These are phyloP conservation scores for Skeletonema marinoi DNA, from an alignment of 108 stramenopile species.

Conservation along the genomic window DNA sequence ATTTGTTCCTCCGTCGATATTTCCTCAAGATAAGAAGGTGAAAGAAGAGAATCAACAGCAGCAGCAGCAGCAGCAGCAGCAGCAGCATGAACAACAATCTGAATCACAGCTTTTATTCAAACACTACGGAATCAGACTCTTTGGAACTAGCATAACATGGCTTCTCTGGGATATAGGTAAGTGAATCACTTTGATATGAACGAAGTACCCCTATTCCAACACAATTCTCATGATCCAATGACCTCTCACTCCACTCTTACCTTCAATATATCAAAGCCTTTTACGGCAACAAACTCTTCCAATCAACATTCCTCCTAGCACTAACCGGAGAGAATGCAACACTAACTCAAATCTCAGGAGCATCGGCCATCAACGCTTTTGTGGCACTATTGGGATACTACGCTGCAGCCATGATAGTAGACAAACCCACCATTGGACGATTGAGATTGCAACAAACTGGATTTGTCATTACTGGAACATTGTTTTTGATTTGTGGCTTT, in stretches of 20 bases:
- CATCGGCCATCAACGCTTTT: slow-evolving; percentile 67
- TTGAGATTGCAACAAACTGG: slow-evolving; percentile 62
- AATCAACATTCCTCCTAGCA: slow-evolving; percentile 61
- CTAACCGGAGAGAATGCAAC: slow-evolving; percentile 56
- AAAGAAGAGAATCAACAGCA: slow-evolving; percentile 10
- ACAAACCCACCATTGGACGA: slow-evolving; percentile 60
- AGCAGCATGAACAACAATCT: neutral
- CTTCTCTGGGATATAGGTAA: slow-evolving; percentile 72
- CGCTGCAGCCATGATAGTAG: slow-evolving; percentile 67
- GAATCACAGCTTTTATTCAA: slow-evolving; percentile 38
- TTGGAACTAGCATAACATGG: slow-evolving; percentile 70
- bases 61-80: neutral
- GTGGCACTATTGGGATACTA: slow-evolving; percentile 78
- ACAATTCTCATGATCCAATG: neutral
- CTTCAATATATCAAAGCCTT: slow-evolving; percentile 27
- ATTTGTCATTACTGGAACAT: slow-evolving; percentile 64
- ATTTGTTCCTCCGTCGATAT: slow-evolving; percentile 3
- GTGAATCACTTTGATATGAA: neutral
- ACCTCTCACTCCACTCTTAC: neutral
- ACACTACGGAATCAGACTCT: slow-evolving; percentile 65
- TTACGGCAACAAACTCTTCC: slow-evolving; percentile 86
- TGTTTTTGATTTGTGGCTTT: slow-evolving; percentile 66
- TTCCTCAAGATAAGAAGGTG: neutral
- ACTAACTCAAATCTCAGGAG: slow-evolving; percentile 49
- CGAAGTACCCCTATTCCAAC: too few relatives aligned